Conservation (phyloP, 2,329 filamentous ascomycete species). For the Rosellinia necatrix region DNA sequence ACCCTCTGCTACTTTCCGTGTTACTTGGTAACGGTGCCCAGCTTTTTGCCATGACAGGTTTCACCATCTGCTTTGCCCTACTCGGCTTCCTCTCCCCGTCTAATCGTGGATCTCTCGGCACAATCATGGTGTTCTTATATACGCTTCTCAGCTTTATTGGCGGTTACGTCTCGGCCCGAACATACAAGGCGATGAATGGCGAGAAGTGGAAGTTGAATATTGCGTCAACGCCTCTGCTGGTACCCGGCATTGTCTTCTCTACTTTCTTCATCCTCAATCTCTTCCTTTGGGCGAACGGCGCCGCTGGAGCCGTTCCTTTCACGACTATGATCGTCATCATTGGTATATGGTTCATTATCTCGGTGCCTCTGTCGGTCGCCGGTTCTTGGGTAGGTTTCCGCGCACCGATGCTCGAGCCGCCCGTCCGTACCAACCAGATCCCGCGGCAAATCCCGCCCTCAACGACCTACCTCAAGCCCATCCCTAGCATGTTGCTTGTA, state of each 20-base stretch:
- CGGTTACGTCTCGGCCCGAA: conserved; percentile 83
- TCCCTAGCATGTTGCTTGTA: conserved; percentile 90
- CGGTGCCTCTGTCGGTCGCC: conserved; percentile 84
- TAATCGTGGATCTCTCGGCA: conserved; percentile 91
- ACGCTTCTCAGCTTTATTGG: conserved; percentile 91
- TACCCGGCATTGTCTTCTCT: conserved; percentile 84
- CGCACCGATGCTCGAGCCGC: conserved; percentile 70
- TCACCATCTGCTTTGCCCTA: conserved; percentile 91
- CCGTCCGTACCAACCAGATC: conserved; percentile 96
- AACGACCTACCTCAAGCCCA: conserved; percentile 78
- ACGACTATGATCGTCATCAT: conserved; percentile 95
- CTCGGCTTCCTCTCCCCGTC: conserved; percentile 94
- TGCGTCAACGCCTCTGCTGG: conserved; percentile 79
- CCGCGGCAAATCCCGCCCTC: conserved; percentile 91
- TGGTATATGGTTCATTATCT: conserved; percentile 95
- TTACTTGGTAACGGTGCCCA: conserved; percentile 93
- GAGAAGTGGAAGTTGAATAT: conserved; percentile 97
- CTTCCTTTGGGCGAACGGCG: conserved; percentile 92
- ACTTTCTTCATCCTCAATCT: conserved; percentile 94
- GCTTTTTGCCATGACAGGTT: conserved; percentile 95
- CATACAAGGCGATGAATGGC: conserved; percentile 94
- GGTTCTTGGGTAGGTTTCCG: conserved; percentile 96
- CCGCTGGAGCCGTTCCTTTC: conserved; percentile 93
- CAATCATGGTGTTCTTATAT: conserved; percentile 91
- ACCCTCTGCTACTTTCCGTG: conserved; percentile 82